Base-by-base conservation (phyloP, 805 yeast species). In the Osmozyma mogii region DNA sequence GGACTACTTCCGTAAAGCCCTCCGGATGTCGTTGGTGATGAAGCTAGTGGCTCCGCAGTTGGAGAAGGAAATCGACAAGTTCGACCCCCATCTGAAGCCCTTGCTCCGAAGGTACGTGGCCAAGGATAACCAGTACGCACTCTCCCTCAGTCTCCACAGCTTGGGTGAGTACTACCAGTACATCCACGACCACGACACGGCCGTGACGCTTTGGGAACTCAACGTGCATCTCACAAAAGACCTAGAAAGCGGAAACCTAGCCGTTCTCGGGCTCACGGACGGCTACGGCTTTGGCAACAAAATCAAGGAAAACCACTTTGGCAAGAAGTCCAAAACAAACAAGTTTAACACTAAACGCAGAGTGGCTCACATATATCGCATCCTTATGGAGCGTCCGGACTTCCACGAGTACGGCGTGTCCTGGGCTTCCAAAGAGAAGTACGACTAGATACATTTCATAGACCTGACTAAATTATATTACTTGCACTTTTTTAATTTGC, bases 231-330 rank as follows among this genome's bases (percentile, higher is more conserved):
- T 48, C 13, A 45, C 52, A 3, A 32, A 33, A 7, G 52, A 48
- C 25, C 16, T 28, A 3, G 52, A 47, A 25, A 37, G 41, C 31
- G 47, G 50, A 6, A 36, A 41, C 23, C 32, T 45, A 35, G 52
- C 53, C 2, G 40, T 45, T 9, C 30, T 47, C 39, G 52, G 52
- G 4, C 34, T 48, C 14, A 32, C 37, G 1, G 39, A 40, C 27
- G 50, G 50, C 1, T 44, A 28, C 24, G 53, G 52, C 7, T 34
- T 35, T 10, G 53, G 52, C 7, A 48, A 48, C 32, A 41, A 28
- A 15, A 27, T 33, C 21, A 45, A 43, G 30, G 36, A 36, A 10
- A 46, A 42, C 22, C 38, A 37, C 2, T 32, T 48, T 3, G 51
- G 52, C 5, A 37, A 35, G 27, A 39, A 35, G 18, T 34, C 45